A percentile compares a stretch with the other conserved stretches of the same genome.
phyloP scores from a whole-genome alignment of 2,329 filamentous ascomycete species.

The Trichothecium roseum region DNA sequence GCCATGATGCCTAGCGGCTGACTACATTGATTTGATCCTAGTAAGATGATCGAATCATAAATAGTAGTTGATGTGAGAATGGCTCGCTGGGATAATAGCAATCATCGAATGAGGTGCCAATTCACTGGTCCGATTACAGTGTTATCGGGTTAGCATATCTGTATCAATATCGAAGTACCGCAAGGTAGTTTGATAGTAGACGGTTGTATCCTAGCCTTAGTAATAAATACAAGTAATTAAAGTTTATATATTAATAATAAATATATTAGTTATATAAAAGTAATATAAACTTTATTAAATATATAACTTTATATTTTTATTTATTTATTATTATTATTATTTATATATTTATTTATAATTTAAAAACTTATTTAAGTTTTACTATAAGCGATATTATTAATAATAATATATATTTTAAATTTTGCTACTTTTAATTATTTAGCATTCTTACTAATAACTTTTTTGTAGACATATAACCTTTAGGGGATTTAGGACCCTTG shows the following conservation, averaged over 20 bases:
- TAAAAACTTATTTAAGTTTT: background rate
- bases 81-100: constrained; percentile 20
- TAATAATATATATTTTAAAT: background rate
- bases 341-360: background rate
- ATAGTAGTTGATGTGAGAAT: background rate
- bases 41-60: background rate
- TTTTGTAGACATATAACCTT: too few relatives aligned
- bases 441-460: too few relatives aligned
- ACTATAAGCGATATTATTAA: background rate
- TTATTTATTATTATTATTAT: background rate
- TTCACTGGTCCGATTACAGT: too few relatives aligned
- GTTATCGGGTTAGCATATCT: too few relatives aligned
- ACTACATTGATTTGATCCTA: background rate
- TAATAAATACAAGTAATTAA: too few relatives aligned
- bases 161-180: too few relatives aligned
- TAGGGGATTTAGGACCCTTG: too few relatives aligned
- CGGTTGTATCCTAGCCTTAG: too few relatives aligned
- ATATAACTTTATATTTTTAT: constrained; percentile 1
- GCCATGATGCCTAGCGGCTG: constrained; percentile 33
- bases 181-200: too few relatives aligned
- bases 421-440: background rate
- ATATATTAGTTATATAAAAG: background rate
- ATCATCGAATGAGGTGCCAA: constrained; percentile 51
- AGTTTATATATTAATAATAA: background rate
- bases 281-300: background rate